Evolutionary conservation across 73 alveolate species (phyloP), one percentile per base, ranked within the genome.

Genomic region (Tetrahymena borealis): DNA sequence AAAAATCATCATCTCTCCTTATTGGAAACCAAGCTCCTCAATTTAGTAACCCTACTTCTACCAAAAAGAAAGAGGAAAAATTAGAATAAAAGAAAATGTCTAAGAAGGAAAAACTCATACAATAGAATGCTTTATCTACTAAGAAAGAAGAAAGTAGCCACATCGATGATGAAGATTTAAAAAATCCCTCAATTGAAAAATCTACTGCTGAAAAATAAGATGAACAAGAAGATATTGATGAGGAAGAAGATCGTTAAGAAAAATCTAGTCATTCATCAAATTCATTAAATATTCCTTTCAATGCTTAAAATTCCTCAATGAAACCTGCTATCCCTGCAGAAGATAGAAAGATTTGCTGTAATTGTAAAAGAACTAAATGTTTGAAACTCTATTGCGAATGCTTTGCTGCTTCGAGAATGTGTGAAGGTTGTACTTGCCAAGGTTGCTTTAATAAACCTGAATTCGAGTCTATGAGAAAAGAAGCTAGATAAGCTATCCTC

Each of bases 361-460:
- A 97, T 90, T 98, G 99, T 91, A 97, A 97, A 94, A 98, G 98
- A 94, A 95, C 99, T 7, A 97, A 97, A 94, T 98, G 99, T 91
- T 94, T 98, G 60, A 98, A 98, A 95, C 94, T 98, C 35, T 98
- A 98, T 93, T 98, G 99, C 93, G 99, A 98, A 90, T 98, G 99
- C 41, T 98, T 98, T 95, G 99, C 99, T n/a, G 96, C 95, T 91
- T 36, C 97, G 91, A 92, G 94, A 95, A 36, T 97, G 98, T 91
- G 95, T 91, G 79, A 97, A 98, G 41, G 99, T 78, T 98, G 99
- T 95, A 97, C 97, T 93, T 98, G 99, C 93, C 79, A 91, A 78
- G 97, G 96, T 43, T 98, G 99, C 78, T 96, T 97, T n/a, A 98
- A 98, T 95, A 90, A 94, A 90, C 96, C 93, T 33, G 99, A 97